Base-by-base conservation (phyloP, 495 filamentous ascomycete species). In the Neurospora cerealis region DNA sequence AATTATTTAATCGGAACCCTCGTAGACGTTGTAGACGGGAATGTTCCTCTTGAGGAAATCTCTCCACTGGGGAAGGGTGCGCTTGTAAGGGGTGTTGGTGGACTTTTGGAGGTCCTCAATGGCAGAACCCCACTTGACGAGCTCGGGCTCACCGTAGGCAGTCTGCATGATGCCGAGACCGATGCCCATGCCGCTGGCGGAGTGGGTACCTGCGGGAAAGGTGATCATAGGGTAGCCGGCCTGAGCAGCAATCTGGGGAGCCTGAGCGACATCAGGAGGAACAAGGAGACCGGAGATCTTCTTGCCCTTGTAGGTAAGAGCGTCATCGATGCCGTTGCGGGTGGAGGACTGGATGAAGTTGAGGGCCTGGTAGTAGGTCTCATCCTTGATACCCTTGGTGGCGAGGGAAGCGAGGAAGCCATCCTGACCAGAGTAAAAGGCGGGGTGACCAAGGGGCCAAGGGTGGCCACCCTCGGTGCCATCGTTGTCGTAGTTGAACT, bases 211-310 rank as follows among this genome's bases (percentile, higher is more conserved):
- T 3, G 86, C 90, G 1, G 92, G 92, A 1, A 94, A 77, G 4
- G 91, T 93, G 74, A 93, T 83, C 72, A 92, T 85, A 2, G 91
- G 92, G 79, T 94, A 93, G 1, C 91, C 91, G 10, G 87, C 87
- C 75, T 87, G 83, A 4, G 86, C 86, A 15, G 84, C 84, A 44
- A 86, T 83, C 75, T 86, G 81, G 73, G 88, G 86, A 44, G 86
- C 88, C 78, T 90, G 89, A 0, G 85, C 91, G 5, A 90, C 88
- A 78, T 92, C 89, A 3, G 90, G 86, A 15, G 91, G 91, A 0
- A 91, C 90, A 5, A 94, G 83, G 34, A 93, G 81, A 6, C 84
- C 91, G 60, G 87, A 85, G 5, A 93, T 80, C 28, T 81, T 81
- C n/a, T 75, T 76, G 41, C 84, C 85, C 7, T 84, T 79, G 76